These are phyloP conservation scores for Talaromyces islandicus DNA, from an alignment of 2,329 filamentous ascomycete genomes.

Conservation along the genomic window DNA sequence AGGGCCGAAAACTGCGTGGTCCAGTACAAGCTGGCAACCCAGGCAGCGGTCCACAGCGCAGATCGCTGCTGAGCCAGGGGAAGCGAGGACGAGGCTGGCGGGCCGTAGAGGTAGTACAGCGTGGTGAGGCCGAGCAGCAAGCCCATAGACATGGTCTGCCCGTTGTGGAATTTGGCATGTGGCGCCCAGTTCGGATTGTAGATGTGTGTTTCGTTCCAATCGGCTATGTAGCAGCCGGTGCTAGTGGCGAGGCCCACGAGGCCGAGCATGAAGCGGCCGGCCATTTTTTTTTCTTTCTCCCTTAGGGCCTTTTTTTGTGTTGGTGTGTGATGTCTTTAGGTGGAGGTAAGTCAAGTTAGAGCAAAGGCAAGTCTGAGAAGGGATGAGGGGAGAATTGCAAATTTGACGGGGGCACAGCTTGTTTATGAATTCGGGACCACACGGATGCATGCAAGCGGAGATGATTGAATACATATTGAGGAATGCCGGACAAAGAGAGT, in stretches of 20 bases:
- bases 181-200: constrained; percentile 45
- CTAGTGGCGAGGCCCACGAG: constrained; percentile 14
- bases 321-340: background rate
- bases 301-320: background rate
- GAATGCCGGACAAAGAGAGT: background rate
- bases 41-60: constrained; percentile 23
- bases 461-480: background rate
- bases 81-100: background rate
- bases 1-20: constrained; percentile 38
- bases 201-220: constrained; percentile 42
- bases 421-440: background rate
- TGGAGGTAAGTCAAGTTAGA: background rate
- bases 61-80: constrained; percentile 2
- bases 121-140: constrained; percentile 33
- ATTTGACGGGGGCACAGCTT: background rate
- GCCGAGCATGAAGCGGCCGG: constrained; percentile 12
- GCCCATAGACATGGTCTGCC: constrained; percentile 47
- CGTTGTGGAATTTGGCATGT: constrained; percentile 49
- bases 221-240: constrained; percentile 23
- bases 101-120: constrained; percentile 31
- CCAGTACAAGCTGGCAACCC: constrained; percentile 41
- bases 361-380: background rate
- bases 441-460: background rate
- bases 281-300: background rate
- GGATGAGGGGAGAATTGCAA: background rate